Conservation (phyloP, 345 rosid species). For the Citrus sinensis region DNA sequence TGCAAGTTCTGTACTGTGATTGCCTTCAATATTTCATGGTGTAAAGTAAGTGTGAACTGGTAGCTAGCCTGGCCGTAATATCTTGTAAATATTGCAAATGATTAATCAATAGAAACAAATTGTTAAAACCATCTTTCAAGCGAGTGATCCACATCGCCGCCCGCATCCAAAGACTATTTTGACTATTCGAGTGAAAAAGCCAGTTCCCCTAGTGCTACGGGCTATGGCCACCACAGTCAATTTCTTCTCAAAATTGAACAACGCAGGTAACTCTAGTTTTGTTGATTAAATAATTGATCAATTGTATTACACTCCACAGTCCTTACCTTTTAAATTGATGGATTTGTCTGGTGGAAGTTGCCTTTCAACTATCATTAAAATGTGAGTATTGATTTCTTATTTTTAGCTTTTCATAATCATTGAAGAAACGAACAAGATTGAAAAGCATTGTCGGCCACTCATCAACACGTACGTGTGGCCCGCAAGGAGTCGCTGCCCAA, state of each 20-base stretch:
- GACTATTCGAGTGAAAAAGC: neutral
- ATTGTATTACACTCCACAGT: neutral
- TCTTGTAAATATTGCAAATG: neutral
- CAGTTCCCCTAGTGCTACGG: neutral
- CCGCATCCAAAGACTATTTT: neutral
- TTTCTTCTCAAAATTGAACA: neutral
- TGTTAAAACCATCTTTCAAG: too few relatives aligned
- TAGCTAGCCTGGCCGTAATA: neutral
- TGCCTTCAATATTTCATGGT: neutral
- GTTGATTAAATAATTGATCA: constrained; percentile 10
- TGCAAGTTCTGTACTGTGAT: neutral
- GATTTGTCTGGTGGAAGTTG: neutral
- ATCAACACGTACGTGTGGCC: constrained; percentile 5
- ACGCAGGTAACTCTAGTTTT: too few relatives aligned
- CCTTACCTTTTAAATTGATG: neutral
- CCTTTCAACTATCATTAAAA: neutral
- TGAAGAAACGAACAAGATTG: neutral
- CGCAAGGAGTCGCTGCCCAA: neutral
- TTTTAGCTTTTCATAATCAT: neutral
- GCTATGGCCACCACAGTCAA: neutral
- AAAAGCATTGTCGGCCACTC: constrained; percentile 11
- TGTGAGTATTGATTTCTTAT: neutral
- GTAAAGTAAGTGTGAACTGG: neutral
- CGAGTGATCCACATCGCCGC: neutral
- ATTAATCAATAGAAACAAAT: too few relatives aligned